phyloP scores from a whole-genome alignment of 1,284 basidiomycete genomes.

The Cryptococcus jaspeensis region DNA sequence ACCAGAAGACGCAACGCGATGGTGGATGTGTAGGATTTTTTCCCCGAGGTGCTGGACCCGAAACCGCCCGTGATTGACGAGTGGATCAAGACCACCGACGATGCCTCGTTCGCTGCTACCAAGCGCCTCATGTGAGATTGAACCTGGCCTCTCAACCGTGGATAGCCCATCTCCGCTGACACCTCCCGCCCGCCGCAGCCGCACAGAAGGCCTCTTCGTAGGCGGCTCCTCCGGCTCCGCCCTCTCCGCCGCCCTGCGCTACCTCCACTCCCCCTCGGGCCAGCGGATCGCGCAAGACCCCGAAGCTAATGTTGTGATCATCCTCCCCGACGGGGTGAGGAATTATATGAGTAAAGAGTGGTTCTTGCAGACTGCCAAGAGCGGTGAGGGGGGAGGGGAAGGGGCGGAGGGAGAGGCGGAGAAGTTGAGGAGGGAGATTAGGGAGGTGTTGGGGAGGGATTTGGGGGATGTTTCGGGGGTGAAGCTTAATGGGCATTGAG shows the following conservation, averaged over 20 bases:
- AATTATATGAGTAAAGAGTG: conserved; percentile 89
- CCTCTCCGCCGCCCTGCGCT: conserved; percentile 72
- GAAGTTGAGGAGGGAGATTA: conserved; percentile 23
- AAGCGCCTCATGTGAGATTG: conserved; percentile 66
- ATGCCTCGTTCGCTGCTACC: conserved; percentile 74
- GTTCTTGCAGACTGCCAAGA: conserved; percentile 40
- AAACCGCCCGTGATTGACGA: conserved; percentile 54
- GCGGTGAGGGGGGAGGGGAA: conserved; percentile 4
- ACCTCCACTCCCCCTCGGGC: conserved; percentile 69
- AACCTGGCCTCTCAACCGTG: too few relatives aligned
- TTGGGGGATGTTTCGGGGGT: conserved; percentile 23
- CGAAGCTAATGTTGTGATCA: conserved; percentile 81
- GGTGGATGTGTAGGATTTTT: conserved; percentile 62
- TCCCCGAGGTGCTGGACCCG: conserved; percentile 66
- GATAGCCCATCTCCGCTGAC: not conserved
- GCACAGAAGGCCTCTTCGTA: conserved; percentile 80
- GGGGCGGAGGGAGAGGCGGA: not conserved
- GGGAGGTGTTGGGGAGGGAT: conserved; percentile 27
- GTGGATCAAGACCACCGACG: conserved; percentile 86
- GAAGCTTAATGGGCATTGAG: not conserved
- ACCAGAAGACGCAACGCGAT: not conserved
- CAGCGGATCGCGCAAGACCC: conserved; percentile 63
- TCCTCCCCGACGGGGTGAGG: conserved; percentile 86
- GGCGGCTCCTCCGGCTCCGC: conserved; percentile 90
- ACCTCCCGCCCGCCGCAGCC: too few relatives aligned